Evolutionary conservation across 192 early-diverging fungal species (phyloP).

Genomic region (Bifiguratus adelaidae): DNA sequence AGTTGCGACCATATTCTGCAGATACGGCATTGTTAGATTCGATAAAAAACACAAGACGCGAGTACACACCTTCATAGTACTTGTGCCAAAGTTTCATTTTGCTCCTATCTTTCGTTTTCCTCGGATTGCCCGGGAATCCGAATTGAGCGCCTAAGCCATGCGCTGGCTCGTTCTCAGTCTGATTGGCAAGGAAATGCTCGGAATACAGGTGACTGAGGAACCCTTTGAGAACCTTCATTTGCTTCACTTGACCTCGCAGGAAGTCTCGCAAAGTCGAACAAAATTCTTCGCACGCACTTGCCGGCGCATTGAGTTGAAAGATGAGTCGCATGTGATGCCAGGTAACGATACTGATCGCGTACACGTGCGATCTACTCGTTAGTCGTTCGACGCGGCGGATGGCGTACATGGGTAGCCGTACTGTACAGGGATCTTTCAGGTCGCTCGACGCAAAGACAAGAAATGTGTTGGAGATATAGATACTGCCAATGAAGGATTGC

Average conservation of each 20-base stretch:
- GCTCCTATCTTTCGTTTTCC: slow-evolving; percentile 22
- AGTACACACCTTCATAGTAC: slow-evolving; percentile 30
- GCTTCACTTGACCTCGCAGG: slow-evolving; percentile 55
- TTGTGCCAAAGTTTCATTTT: slow-evolving; percentile 20
- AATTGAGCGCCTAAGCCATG: slow-evolving; percentile 64
- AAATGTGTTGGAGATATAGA: slow-evolving; percentile 70
- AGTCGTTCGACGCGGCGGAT: slow-evolving; percentile 72
- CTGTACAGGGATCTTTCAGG: slow-evolving; percentile 44
- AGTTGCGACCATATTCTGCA: slow-evolving; percentile 62
- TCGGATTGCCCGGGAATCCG: slow-evolving; percentile 62
- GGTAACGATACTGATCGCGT: slow-evolving; percentile 9
- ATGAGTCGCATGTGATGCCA: slow-evolving; percentile 13
- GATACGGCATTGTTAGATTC: neutral
- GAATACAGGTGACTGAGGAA: slow-evolving; percentile 75
- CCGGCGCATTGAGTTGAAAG: slow-evolving; percentile 32
- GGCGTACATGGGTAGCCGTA: slow-evolving; percentile 67
- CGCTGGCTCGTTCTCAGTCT: slow-evolving; percentile 28
- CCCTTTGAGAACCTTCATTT: slow-evolving; percentile 77
- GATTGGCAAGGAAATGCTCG: slow-evolving; percentile 58
- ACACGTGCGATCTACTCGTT: slow-evolving; percentile 26
- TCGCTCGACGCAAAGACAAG: slow-evolving; percentile 57
- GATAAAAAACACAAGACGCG: neutral
- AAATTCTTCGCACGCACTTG: slow-evolving; percentile 59
- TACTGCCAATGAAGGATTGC: slow-evolving; percentile 39
- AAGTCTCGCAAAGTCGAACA: slow-evolving; percentile 67